Evolutionary conservation across 768 basidiomycete genomes (phyloP), one percentile per base, ranked within the genome.

Genomic region (Termitomyces sp.): DNA sequence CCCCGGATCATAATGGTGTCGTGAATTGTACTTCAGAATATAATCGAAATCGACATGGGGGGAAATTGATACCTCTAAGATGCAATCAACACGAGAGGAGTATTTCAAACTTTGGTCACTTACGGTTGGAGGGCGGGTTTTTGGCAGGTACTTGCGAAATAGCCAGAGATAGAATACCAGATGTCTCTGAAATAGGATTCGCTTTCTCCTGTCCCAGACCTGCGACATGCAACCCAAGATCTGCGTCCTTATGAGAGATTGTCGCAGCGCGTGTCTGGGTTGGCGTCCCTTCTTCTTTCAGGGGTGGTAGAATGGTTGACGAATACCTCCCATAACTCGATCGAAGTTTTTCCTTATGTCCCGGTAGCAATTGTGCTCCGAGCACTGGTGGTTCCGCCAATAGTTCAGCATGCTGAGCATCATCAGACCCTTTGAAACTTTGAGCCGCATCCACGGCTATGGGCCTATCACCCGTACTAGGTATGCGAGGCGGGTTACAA

Each of bases 361-460:
- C 59, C 27, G 71, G 65, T 5, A 42, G 32, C 18, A 68, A 59
- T 36, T 64, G 60, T 24, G 26, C 6, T 13, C 56, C 58, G 49
- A 57, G 43, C 6, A 46, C 53, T 13, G n/a, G 9, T 39, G 29
- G 22, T 14, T 29, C 27, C 27, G 36, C 37, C 22, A 27, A 14
- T 20, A 46, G 54, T 32, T 44, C 41, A 5, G 31, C 29, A n/a
- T 48, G 26, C 16, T 16, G n/a, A 12, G 37, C 32, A 24, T 44
- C 36, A 16, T 44, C 24, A 8, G 63, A 56, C 57, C 79, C 75
- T 34, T 67, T 74, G 54, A 90, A 67, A 9, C 81, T 79, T 66
- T 85, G 86, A 3, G 87, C 88, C 12, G 92, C 82, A 42, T 92
- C 88, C 90, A 92, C 91, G 24, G 84, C 88, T 14, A 84, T 82